Base-by-base conservation (phyloP, 2,329 filamentous ascomycete genomes). In the Colletotrichum paranaense region DNA sequence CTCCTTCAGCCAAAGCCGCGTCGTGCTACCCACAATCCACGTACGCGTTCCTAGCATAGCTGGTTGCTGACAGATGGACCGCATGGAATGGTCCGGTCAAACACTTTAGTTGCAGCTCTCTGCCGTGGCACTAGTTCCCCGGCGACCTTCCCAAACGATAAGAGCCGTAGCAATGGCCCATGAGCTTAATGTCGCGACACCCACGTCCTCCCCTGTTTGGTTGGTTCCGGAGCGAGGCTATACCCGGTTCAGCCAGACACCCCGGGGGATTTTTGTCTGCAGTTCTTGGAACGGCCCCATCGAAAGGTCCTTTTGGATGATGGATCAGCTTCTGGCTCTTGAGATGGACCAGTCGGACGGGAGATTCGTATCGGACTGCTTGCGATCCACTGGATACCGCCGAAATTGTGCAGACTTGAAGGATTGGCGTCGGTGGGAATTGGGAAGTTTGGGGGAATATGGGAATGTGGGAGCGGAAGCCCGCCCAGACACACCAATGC, bases 191-290 rank as follows among this genome's bases (percentile, higher is more conserved):
- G 72, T 74, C 52, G 57, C 63, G 58, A 46, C 42, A n/a, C 28
- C 68, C 49, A 55, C 53, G 24, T 49, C 53, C 22, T 46, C 52
- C 14, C 68, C 11, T 56, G 30, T 46, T 59, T 74, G 72, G 68
- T 72, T 74, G 72, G 68, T 64, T 28, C 53, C 32, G 46, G 46
- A 14, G 24, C n/a, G 56, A 65, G 32, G 32, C 67, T 26, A 71
- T 70, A 46, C 71, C 71, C 35, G 14, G 71, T 70, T 57, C 28
- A 63, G 67, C 24, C 28, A 58, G 30, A 53, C 14, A 72, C 32
- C 72, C 72, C 62, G 62, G 72, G 68, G 72, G 68, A 74, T 72
- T 74, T 74, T 74, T 74, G 72, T 72, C 59, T 68, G 72, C 72
- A 74, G 68, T 67, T 64, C 72, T 74, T 74, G 72, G 72, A 70